These are phyloP conservation scores for Vachellia pachyceras DNA, from an alignment of 306 rosid genomes.

Conservation along the genomic window DNA sequence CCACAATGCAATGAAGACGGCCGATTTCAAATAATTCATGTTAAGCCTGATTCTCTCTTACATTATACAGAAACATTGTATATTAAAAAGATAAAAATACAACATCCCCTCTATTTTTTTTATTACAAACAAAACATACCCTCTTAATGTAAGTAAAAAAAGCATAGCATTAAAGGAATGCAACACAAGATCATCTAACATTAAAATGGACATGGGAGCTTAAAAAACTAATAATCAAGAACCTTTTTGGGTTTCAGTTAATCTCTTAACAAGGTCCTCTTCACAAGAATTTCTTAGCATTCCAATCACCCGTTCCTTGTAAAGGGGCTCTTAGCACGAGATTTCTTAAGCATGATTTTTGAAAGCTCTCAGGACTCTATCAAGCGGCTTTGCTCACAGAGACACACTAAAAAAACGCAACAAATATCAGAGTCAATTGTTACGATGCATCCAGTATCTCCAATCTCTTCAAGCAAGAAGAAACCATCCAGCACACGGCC, in stretches of 20 bases:
- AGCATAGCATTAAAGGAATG: too few relatives aligned
- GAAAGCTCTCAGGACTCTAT: constrained; percentile 69
- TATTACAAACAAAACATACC: too few relatives aligned
- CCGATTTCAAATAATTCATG: too few relatives aligned
- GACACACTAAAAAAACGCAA: constrained; percentile 65
- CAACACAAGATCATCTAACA: too few relatives aligned
- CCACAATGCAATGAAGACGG: too few relatives aligned
- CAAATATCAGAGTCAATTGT: constrained; percentile 68
- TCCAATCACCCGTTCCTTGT: constrained; percentile 45
- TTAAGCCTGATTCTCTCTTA: too few relatives aligned
- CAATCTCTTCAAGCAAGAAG: constrained; percentile 66
- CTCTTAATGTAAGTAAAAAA: too few relatives aligned
- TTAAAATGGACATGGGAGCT: too few relatives aligned
- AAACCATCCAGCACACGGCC: constrained; percentile 62
- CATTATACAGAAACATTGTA: too few relatives aligned
- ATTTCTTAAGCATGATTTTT: constrained; percentile 63
- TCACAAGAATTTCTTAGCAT: constrained; percentile 58
- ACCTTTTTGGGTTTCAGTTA: constrained; percentile 35
- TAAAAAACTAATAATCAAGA: neutral
- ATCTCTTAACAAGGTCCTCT: constrained; percentile 53
- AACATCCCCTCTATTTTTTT: too few relatives aligned
- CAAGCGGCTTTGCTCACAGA: too few relatives aligned
- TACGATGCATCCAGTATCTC: constrained; percentile 51
- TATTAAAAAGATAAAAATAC: too few relatives aligned
- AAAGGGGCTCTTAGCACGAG: constrained; percentile 53